Percentiles rank a stretch among this genome's conserved stretches.
Conservation (phyloP, 352 stramenopile species). For the Pythium brassicae region DNA sequence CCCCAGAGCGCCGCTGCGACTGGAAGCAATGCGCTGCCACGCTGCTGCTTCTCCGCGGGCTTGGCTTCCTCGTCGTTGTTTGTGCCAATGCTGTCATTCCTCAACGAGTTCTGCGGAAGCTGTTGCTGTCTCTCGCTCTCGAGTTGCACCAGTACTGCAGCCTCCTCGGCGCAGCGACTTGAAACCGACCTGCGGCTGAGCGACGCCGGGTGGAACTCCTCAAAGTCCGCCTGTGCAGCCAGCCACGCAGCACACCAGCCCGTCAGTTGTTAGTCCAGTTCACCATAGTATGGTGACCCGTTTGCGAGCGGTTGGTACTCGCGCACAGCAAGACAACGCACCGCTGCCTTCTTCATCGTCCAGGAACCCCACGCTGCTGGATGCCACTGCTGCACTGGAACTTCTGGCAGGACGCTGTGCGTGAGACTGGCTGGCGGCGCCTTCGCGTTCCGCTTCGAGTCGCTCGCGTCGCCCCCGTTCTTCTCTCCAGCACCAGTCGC, state of each 20-base stretch:
- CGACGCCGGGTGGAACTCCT: constrained; percentile 41
- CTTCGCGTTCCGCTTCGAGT: constrained; percentile 16
- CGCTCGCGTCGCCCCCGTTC: constrained; percentile 3
- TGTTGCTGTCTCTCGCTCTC: constrained; percentile 14
- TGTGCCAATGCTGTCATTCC: constrained; percentile 9
- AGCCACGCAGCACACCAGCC: background rate
- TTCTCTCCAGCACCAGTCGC: background rate
- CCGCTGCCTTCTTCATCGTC: constrained; percentile 52
- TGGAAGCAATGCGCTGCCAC: background rate
- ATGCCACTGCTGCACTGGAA: constrained; percentile 38
- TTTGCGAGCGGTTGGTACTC: no score
- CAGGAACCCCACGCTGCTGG: constrained; percentile 59
- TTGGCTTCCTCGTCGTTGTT: background rate
- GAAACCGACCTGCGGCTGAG: constrained; percentile 20
- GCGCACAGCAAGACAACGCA: constrained; percentile 5
- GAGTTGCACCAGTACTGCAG: constrained; percentile 15
- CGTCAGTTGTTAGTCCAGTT: background rate
- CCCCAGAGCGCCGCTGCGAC: constrained; percentile 11
- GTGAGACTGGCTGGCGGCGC: constrained; percentile 19
- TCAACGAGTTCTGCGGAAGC: background rate
- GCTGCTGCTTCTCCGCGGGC: background rate
- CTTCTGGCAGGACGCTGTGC: constrained; percentile 29
- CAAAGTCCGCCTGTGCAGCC: constrained; percentile 13
- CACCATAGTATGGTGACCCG: no score
- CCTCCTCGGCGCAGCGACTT: constrained; percentile 45